Conservation (phyloP, 129 eudicot species). For the Erigeron canadensis region DNA sequence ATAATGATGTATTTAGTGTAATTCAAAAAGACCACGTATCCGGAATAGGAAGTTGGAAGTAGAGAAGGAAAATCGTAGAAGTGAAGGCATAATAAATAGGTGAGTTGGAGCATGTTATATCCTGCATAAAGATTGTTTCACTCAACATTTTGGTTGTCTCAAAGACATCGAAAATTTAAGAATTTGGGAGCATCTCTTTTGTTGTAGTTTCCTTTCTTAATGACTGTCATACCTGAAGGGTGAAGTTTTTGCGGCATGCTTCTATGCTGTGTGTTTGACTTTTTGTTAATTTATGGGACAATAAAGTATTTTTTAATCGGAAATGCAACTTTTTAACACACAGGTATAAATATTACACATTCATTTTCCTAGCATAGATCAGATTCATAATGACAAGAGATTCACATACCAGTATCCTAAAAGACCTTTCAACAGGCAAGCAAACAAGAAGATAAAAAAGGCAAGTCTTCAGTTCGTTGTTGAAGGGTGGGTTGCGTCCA, state of each 20-base stretch:
- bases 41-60: conserved; percentile 8
- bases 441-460: too few species aligned
- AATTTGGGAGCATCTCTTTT: conserved; percentile 9
- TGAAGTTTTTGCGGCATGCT: background rate
- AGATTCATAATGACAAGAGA: too few species aligned
- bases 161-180: conserved; percentile 3
- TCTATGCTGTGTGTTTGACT: background rate
- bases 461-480: too few species aligned
- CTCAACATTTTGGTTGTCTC: conserved; percentile 30
- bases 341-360: too few species aligned
- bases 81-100: conserved; percentile 36
- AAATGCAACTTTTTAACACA: too few species aligned
- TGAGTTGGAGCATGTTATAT: conserved; percentile 27
- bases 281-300: background rate
- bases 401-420: too few species aligned
- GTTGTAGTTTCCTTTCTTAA: background rate
- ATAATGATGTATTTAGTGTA: conserved; percentile 36
- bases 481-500: too few species aligned
- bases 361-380: too few species aligned
- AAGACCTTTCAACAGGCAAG: too few species aligned
- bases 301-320: too few species aligned
- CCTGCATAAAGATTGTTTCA: conserved; percentile 13
- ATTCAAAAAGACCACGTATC: conserved; percentile 23
- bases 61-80: conserved; percentile 17
- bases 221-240: background rate